Evolutionary conservation across 2,329 filamentous ascomycete species (phyloP).

Genomic region (Aspergillus tamarii): DNA sequence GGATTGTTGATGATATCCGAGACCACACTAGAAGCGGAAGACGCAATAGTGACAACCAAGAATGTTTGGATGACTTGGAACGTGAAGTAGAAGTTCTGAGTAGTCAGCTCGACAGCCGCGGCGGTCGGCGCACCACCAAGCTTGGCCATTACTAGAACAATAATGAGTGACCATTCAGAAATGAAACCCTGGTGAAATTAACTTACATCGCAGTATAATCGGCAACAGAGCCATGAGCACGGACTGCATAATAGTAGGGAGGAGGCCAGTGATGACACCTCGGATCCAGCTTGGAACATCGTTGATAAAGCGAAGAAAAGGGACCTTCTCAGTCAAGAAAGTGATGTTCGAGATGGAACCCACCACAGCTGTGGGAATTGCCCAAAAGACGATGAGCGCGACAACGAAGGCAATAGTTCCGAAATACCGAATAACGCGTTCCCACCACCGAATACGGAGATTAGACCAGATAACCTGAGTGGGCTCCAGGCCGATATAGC

Average conservation of each 20-base stretch:
- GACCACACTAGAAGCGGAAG: slow-evolving; percentile 73
- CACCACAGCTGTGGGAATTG: slow-evolving; percentile 75
- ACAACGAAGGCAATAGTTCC: slow-evolving; percentile 72
- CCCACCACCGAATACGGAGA: slow-evolving; percentile 83
- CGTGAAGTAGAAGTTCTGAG: slow-evolving; percentile 84
- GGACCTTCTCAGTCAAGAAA: slow-evolving; percentile 64
- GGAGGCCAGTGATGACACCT: slow-evolving; percentile 80
- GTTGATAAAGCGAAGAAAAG: slow-evolving; percentile 74
- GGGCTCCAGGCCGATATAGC: slow-evolving; percentile 81
- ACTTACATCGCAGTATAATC: slow-evolving; percentile 73
- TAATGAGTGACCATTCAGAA: background rate
- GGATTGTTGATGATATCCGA: slow-evolving; percentile 67
- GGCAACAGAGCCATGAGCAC: slow-evolving; percentile 86
- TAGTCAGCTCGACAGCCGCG: slow-evolving; percentile 81
- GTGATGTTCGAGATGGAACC: slow-evolving; percentile 84
- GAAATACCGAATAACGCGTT: slow-evolving; percentile 73
- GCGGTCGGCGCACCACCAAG: slow-evolving; percentile 77
- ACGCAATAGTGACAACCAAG: slow-evolving; percentile 79
- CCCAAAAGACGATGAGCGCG: slow-evolving; percentile 85
- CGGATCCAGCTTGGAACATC: slow-evolving; percentile 71
- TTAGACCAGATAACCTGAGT: slow-evolving; percentile 85
- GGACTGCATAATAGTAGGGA: slow-evolving; percentile 78
- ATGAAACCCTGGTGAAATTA: background rate
- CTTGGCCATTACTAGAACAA: slow-evolving; percentile 68
- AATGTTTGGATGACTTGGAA: slow-evolving; percentile 82